Evolutionary conservation across 2,329 filamentous ascomycete species (phyloP).

Genomic region (Aspergillus brasiliensis): DNA sequence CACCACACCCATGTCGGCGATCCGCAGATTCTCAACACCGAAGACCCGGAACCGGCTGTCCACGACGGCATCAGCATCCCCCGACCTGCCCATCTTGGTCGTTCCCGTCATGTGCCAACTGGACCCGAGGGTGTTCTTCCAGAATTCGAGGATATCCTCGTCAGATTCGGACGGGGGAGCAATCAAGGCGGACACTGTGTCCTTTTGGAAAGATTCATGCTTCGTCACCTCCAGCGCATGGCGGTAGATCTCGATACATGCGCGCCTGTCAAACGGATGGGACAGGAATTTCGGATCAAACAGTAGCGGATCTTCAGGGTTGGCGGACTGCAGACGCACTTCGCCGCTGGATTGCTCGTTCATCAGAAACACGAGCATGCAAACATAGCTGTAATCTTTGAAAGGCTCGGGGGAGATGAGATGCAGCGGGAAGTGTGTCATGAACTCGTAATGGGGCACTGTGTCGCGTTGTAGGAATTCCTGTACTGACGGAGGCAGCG

Average conservation of each 20-base stretch:
- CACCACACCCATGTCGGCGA: conserved; percentile 49
- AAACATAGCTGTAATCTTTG: conserved; percentile 46
- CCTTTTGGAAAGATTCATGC: conserved; percentile 49
- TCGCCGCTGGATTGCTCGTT: conserved; percentile 58
- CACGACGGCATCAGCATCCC: conserved; percentile 50
- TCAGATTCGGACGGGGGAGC: conserved; percentile 54
- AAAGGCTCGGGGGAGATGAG: conserved; percentile 43
- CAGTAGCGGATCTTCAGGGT: conserved; percentile 53
- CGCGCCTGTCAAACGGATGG: conserved; percentile 57
- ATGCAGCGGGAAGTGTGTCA: conserved; percentile 51
- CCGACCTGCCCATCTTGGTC: conserved; percentile 56
- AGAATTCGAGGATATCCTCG: conserved; percentile 56
- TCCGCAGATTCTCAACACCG: conserved; percentile 42
- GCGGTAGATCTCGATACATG: conserved; percentile 53
- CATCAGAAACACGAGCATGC: conserved; percentile 52
- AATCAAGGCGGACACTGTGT: conserved; percentile 45
- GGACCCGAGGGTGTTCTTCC: conserved; percentile 47
- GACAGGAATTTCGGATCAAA: conserved; percentile 58
- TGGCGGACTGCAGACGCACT: conserved; percentile 55
- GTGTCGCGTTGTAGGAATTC: conserved; percentile 51
- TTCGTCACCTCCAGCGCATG: conserved; percentile 46
- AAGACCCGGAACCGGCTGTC: conserved; percentile 47
- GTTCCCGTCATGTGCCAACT: conserved; percentile 62
- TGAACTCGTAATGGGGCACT: conserved; percentile 61
- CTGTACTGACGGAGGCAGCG: conserved; percentile 49